Evolutionary conservation across 768 basidiomycete genomes (phyloP).

Genomic region (Suillus hirtellus): DNA sequence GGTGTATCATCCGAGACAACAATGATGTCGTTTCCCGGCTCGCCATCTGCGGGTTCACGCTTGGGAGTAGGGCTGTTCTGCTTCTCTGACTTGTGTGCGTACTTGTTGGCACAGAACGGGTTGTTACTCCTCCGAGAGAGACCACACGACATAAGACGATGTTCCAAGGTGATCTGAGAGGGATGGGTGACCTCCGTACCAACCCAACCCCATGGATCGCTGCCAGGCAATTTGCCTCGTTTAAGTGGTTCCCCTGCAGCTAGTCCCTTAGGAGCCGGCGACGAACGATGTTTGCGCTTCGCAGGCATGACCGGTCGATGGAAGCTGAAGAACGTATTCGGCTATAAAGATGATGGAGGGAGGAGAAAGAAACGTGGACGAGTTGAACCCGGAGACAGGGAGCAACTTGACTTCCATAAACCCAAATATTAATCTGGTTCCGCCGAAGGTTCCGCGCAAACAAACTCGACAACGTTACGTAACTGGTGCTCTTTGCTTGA

Average conservation of each 20-base stretch:
- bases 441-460: background rate
- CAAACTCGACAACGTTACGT: background rate
- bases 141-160: constrained; percentile 68
- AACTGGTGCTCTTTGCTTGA: background rate
- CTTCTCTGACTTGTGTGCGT: constrained; percentile 30
- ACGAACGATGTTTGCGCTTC: constrained; percentile 59
- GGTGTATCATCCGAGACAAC: constrained; percentile 69
- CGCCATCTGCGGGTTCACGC: constrained; percentile 34
- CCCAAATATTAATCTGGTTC: constrained; percentile 5
- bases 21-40: constrained; percentile 62
- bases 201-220: constrained; percentile 78
- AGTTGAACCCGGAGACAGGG: constrained; percentile 7
- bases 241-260: constrained; percentile 64
- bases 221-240: constrained; percentile 50
- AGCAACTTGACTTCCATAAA: constrained; percentile 5
- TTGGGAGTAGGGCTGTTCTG: constrained; percentile 15
- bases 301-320: constrained; percentile 42
- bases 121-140: constrained; percentile 52
- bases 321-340: background rate
- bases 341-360: background rate
- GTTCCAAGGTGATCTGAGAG: constrained; percentile 65
- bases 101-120: constrained; percentile 62
- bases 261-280: constrained; percentile 50
- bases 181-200: constrained; percentile 57
- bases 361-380: constrained; percentile 7